These are phyloP conservation scores for Ophiorrhiza pumila DNA, from an alignment of 257 asterid species.

Conservation along the genomic window DNA sequence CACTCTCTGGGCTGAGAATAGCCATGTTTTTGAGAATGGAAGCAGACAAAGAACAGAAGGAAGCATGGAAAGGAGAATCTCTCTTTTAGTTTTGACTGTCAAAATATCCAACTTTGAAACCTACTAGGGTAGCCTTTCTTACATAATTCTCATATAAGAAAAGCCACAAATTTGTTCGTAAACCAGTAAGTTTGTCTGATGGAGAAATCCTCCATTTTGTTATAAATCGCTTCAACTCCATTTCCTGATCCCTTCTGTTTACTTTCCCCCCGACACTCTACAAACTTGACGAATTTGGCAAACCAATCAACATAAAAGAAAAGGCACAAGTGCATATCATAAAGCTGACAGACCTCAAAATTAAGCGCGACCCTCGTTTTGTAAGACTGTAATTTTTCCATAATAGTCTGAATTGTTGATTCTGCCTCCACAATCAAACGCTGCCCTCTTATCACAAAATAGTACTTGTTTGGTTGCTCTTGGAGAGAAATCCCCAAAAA, in stretches of 20 bases:
- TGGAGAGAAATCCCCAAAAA: constrained; percentile 81
- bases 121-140: neutral
- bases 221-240: neutral
- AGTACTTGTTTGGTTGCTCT: constrained; percentile 76
- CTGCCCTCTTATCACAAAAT: constrained; percentile 69
- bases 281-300: neutral
- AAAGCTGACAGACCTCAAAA: constrained; percentile 66
- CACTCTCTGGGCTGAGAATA: neutral
- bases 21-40: neutral
- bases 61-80: neutral
- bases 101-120: neutral
- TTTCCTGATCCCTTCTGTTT: neutral
- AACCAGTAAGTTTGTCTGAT: neutral
- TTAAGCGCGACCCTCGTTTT: constrained; percentile 78
- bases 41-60: neutral
- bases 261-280: neutral
- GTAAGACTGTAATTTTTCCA: constrained; percentile 94
- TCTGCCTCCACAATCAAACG: constrained; percentile 79
- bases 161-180: neutral
- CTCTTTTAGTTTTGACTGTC: neutral
- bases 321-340: constrained; percentile 4
- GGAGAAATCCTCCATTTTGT: neutral
- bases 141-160: neutral
- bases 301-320: neutral
- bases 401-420: constrained; percentile 67